Conservation (phyloP, 1,284 basidiomycete genomes). For the Naganishia cerealis region DNA sequence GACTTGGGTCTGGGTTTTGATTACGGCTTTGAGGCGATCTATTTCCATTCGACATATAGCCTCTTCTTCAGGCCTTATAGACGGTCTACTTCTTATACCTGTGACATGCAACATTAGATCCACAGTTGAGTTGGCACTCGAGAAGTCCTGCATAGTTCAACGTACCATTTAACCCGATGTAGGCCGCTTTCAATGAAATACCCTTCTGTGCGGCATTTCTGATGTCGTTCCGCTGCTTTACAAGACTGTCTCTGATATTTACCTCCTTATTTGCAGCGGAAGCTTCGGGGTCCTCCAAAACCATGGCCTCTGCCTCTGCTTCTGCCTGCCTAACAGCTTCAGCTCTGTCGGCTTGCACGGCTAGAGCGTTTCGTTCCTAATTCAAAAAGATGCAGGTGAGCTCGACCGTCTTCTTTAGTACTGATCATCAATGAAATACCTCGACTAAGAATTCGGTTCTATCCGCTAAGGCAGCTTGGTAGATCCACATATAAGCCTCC, state of each 20-base stretch:
- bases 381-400: background rate
- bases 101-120: background rate
- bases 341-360: constrained; percentile 32
- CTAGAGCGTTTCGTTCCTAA: constrained; percentile 19
- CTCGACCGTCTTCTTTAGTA: background rate
- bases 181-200: constrained; percentile 45
- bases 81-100: background rate
- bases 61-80: background rate
- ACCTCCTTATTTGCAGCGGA: constrained; percentile 33
- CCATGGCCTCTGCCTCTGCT: constrained; percentile 28
- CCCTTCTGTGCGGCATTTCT: constrained; percentile 43
- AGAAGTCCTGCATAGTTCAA: background rate
- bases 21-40: constrained; percentile 5
- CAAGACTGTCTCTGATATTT: constrained; percentile 38
- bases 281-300: constrained; percentile 24
- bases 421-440: background rate
- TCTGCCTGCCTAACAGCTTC: constrained; percentile 40
- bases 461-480: constrained; percentile 49
- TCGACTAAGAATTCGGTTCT: constrained; percentile 39
- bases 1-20: constrained; percentile 35
- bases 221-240: constrained; percentile 44
- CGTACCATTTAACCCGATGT: constrained; percentile 47
- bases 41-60: constrained; percentile 13
- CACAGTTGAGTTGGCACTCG: background rate
- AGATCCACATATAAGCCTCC: constrained; percentile 50